Percentiles rank a stretch among this genome's conserved stretches.
phyloP scores from a whole-genome alignment of 805 yeast genomes.

The Lachancea kluyveri region DNA sequence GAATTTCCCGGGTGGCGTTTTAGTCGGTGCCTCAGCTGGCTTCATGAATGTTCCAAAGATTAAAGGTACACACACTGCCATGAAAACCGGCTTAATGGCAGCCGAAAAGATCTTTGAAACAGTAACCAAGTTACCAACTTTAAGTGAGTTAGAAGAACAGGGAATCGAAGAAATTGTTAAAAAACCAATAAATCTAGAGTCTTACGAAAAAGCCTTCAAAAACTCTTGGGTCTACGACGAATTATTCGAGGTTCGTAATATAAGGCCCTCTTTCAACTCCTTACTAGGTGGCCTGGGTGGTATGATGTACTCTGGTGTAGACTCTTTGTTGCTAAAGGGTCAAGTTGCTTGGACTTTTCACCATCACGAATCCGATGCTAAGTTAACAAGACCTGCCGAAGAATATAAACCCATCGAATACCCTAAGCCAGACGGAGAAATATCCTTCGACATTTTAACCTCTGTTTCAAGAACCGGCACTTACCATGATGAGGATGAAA shows the following conservation, averaged over 20 bases:
- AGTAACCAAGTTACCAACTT: constrained; percentile 39
- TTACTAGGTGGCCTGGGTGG: constrained; percentile 75
- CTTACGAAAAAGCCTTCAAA: constrained; percentile 60
- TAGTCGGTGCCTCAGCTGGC: constrained; percentile 95
- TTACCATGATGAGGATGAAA: constrained; percentile 90
- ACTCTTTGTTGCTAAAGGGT: constrained; percentile 74
- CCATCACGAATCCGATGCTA: constrained; percentile 65
- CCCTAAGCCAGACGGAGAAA: constrained; percentile 92
- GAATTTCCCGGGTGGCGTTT: constrained; percentile 91
- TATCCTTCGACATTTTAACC: constrained; percentile 87
- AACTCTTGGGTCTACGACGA: constrained; percentile 86
- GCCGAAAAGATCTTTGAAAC: constrained; percentile 72
- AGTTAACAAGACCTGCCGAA: constrained; percentile 60
- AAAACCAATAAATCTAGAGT: constrained; percentile 43
- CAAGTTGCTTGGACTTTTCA: constrained; percentile 82
- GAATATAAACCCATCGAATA: constrained; percentile 69
- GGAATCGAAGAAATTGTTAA: constrained; percentile 34
- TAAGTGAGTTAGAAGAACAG: constrained; percentile 37
- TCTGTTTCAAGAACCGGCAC: constrained; percentile 97
- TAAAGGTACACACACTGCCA: constrained; percentile 97
- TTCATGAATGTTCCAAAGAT: constrained; percentile 96
- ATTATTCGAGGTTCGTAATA: constrained; percentile 76
- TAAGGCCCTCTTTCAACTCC: constrained; percentile 85
- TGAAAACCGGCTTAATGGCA: constrained; percentile 92
- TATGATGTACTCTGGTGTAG: constrained; percentile 73